A percentile compares a stretch with the other conserved stretches of the same genome.
phyloP scores from a whole-genome alignment of 163 green algal genomes.

The Chlamydomonas reinhardtii region DNA sequence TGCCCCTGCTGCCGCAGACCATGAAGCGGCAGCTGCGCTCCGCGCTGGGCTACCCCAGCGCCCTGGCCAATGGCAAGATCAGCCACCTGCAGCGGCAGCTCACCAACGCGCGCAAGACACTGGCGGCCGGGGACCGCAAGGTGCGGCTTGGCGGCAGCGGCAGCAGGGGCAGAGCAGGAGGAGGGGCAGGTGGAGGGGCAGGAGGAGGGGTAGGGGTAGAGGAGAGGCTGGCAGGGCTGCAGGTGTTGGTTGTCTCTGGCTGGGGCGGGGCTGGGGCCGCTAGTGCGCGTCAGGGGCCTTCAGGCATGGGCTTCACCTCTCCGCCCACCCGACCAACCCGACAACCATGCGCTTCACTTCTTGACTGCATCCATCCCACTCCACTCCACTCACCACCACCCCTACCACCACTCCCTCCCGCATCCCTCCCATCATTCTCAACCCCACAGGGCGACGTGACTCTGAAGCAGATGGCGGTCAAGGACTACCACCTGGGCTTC shows the following conservation, averaged over 20 bases:
- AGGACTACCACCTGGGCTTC: conserved; percentile 45
- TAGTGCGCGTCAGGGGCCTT: no score
- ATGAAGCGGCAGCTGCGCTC: conserved; percentile 34
- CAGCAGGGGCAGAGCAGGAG: no score
- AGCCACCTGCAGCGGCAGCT: conserved; percentile 36
- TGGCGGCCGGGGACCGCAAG: conserved; percentile 20
- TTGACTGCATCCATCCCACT: no score
- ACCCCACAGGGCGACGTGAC: conserved; percentile 4
- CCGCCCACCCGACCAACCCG: no score
- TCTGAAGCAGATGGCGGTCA: conserved; percentile 30
- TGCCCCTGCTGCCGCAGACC: neutral
- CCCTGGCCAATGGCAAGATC: conserved; percentile 31
- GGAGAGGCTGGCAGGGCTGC: neutral
- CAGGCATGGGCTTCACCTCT: no score
- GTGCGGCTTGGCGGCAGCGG: no score
- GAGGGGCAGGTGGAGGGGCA: neutral
- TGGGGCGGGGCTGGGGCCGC: no score
- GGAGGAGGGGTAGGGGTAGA: neutral
- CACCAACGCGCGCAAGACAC: conserved; percentile 10
- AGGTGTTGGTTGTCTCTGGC: no score
- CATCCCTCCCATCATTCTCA: no score
- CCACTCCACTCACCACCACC: no score
- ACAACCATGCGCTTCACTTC: no score
- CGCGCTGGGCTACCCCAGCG: conserved; percentile 36
- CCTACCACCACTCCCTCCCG: no score